Base-by-base conservation (phyloP, 352 stramenopile species). In the Globisporangium barbulae region DNA sequence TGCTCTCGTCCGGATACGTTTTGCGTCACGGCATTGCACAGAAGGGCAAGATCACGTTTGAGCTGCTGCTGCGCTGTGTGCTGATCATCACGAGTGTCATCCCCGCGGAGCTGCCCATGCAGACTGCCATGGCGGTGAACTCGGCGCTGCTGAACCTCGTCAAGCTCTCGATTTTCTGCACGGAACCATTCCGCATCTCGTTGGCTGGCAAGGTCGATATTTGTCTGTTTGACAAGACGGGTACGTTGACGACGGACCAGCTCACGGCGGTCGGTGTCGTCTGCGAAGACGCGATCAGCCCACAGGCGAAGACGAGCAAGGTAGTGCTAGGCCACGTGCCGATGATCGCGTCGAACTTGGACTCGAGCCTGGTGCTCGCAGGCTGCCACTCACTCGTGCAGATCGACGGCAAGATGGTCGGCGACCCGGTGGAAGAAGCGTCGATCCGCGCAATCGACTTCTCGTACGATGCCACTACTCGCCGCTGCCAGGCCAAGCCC, bases 21-120 rank as follows among this genome's bases (percentile, higher is more conserved):
- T 75, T 99, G n/a, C 68, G 78, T 35, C 83, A 96, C 54, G 87
- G 88, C 59, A 89, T 96, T 52, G 83, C 72, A 2, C 83, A 97
- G 59, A 93, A 96, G 68, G 79, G 84, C 22, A 97, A 98, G 58
- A 98, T 96, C 69, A 93, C 91, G 52, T 99, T 98, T 65, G 97
- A 99, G 65, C 81, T 99, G 13, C 66, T 98, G 19, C 80, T 99
- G 22, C 96, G 98, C 61, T 98, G 97, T 65, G 94, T 99, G 45
- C 94, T 99, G 41, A 99, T 99, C 64, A 97, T 99, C 65, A 99
- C 98, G 19, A 98, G 88, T 55, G 97, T 99, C 3, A 98, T 99
- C 50, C 98, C 98, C 6, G 97, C 97, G 5, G 97, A 99, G 69
- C 80, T 99, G 35, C 98, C 98, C 3, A 99, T 99, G 96, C 96